Evolutionary conservation across 176 grass and related monocot genomes (phyloP).

Genomic region (Triticum monococcum): DNA sequence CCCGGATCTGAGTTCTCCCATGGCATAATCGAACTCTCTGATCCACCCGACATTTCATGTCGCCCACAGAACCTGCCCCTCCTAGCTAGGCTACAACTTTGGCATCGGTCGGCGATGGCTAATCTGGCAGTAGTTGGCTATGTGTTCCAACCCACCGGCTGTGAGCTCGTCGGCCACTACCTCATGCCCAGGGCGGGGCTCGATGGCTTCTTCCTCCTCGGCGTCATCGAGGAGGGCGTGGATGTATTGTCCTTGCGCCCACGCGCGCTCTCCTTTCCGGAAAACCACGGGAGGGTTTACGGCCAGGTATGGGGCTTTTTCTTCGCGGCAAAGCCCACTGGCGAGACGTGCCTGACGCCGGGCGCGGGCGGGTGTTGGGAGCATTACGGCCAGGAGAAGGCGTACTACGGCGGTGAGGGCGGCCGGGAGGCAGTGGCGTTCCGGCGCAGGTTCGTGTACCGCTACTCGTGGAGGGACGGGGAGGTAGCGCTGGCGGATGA

Average conservation of each 20-base stretch:
- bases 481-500: not conserved
- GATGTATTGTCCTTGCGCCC: not conserved
- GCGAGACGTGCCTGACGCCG: not conserved
- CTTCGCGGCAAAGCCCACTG: not conserved
- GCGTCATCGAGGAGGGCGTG: not conserved
- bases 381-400: not conserved
- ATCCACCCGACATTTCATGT: no score
- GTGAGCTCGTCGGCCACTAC: not conserved
- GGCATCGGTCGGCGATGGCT: not conserved
- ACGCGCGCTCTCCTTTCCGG: no score
- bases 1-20: no score
- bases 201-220: not conserved
- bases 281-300: no score
- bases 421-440: not conserved
- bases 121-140: not conserved
- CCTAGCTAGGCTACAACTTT: not conserved
- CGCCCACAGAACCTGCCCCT: not conserved
- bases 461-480: not conserved
- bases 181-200: slow-evolving; percentile 1
- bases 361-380: not conserved
- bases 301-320: not conserved
- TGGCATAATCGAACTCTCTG: no score
- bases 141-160: not conserved
- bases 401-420: not conserved
- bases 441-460: not conserved